Percentiles rank a stretch among this genome's conserved stretches.
phyloP scores from a whole-genome alignment of 805 yeast genomes.

The Spathaspora passalidarum region DNA sequence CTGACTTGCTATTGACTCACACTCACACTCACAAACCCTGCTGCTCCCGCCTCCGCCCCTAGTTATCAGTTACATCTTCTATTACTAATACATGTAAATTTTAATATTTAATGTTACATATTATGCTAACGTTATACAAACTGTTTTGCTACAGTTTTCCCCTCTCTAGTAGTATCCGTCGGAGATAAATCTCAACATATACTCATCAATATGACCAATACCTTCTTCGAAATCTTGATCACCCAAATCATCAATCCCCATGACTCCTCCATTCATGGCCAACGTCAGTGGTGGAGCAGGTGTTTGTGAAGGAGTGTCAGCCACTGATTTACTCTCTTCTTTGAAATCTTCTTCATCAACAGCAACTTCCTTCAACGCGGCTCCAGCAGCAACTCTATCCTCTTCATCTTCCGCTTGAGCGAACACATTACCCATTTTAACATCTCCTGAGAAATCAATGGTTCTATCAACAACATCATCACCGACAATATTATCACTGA shows the following conservation, averaged over 20 bases:
- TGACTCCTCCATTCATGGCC: conserved; percentile 12
- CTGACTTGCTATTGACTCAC: no score
- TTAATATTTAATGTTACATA: background rate
- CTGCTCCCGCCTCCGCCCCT: no score
- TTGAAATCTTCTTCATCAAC: conserved; percentile 84
- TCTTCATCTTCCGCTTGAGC: conserved; percentile 96
- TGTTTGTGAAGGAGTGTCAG: conserved; percentile 21
- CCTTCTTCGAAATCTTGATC: conserved; percentile 55
- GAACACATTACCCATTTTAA: conserved; percentile 54
- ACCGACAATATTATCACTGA: conserved; percentile 56
- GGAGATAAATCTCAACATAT: conserved; percentile 89
- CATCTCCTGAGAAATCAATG: conserved; percentile 30
- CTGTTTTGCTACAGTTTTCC: no score
- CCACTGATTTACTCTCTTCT: conserved; percentile 36
- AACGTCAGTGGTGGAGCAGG: conserved; percentile 22
- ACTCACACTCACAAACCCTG: no score
- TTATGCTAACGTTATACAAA: background rate
- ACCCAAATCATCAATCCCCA: conserved; percentile 20
- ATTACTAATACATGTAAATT: no score
- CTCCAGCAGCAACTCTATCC: conserved; percentile 83
- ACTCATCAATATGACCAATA: conserved; percentile 87
- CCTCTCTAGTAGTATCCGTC: conserved; percentile 60
- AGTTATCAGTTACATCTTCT: no score
- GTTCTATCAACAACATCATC: conserved; percentile 41
- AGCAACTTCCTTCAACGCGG: conserved; percentile 81